These are phyloP conservation scores for Pleurotus ostreatus DNA, from an alignment of 768 basidiomycete genomes.

Conservation along the genomic window DNA sequence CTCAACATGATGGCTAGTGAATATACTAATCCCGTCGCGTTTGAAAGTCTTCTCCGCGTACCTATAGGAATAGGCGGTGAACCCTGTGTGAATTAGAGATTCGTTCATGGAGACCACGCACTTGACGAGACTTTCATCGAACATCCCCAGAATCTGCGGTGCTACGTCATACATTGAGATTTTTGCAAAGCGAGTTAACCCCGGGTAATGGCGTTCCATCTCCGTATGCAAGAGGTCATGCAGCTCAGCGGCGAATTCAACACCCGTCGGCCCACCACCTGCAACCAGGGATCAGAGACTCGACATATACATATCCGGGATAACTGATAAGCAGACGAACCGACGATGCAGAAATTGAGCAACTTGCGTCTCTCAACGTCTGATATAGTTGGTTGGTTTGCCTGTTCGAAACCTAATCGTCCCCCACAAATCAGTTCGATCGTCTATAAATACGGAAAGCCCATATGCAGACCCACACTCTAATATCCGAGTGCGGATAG, in stretches of 20 bases:
- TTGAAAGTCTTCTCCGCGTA: constrained; percentile 69
- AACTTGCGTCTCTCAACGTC: constrained; percentile 72
- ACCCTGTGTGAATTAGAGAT: background rate
- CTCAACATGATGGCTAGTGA: constrained; percentile 72
- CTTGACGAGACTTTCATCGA: constrained; percentile 65
- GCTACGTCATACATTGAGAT: constrained; percentile 86
- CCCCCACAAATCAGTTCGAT: background rate
- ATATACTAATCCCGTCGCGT: constrained; percentile 70
- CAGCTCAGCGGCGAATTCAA: constrained; percentile 82
- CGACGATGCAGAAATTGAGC: constrained; percentile 85
- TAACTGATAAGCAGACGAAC: constrained; percentile 29
- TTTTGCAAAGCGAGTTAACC: constrained; percentile 55
- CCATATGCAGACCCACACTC: constrained; percentile 66
- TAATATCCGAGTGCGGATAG: constrained; percentile 67
- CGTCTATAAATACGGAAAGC: constrained; percentile 9
- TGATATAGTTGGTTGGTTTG: constrained; percentile 73
- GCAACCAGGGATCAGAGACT: background rate
- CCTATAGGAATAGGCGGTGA: constrained; percentile 24
- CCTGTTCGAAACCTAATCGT: constrained; percentile 72
- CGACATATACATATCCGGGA: too few species aligned
- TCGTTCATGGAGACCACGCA: constrained; percentile 22
- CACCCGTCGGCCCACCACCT: constrained; percentile 78
- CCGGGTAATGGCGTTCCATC: constrained; percentile 55
- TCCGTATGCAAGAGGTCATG: constrained; percentile 75
- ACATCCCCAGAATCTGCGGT: constrained; percentile 67